Percentiles rank a stretch among this genome's conserved stretches.
Conservation (phyloP, 2,329 filamentous ascomycete genomes). For the Colletotrichum ledebouriae region DNA sequence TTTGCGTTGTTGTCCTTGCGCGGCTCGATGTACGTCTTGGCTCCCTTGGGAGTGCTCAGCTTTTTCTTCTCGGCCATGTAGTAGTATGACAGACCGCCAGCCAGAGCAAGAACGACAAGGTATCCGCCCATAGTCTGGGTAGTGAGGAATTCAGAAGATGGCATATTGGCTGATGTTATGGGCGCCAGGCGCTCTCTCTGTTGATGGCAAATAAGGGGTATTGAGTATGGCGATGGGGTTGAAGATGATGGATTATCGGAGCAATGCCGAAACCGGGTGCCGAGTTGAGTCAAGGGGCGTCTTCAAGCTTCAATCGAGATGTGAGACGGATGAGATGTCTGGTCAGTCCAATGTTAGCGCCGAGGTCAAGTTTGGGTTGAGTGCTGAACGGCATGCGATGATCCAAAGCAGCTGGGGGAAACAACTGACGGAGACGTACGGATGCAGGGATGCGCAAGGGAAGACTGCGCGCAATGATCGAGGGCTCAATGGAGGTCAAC, state of each 20-base stretch:
- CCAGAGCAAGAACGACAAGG: slow-evolving; percentile 39
- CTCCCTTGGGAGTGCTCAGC: slow-evolving; percentile 47
- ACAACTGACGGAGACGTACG: slow-evolving; percentile 34
- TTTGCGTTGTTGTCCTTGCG: slow-evolving; percentile 60
- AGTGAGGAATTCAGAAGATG: slow-evolving; percentile 41
- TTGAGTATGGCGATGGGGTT: slow-evolving; percentile 13
- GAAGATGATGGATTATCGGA: slow-evolving; percentile 27
- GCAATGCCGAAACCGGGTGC: slow-evolving; percentile 22
- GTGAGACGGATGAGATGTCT: slow-evolving; percentile 19
- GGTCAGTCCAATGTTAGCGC: slow-evolving; percentile 13
- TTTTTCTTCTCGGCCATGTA: slow-evolving; percentile 48
- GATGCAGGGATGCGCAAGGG: slow-evolving; percentile 24
- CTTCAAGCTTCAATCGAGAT: slow-evolving; percentile 12
- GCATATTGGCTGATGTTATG: slow-evolving; percentile 42
- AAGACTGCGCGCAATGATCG: slow-evolving; percentile 22
- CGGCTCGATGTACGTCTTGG: slow-evolving; percentile 49
- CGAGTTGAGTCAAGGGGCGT: slow-evolving; percentile 10
- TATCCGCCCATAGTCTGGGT: slow-evolving; percentile 42
- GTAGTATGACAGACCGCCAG: slow-evolving; percentile 40
- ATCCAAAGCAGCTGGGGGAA: slow-evolving; percentile 15
- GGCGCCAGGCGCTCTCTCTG: slow-evolving; percentile 15
- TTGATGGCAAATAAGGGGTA: slow-evolving; percentile 29
- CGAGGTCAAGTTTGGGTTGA: slow-evolving; percentile 1
- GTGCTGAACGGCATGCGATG: slow-evolving; percentile 21
- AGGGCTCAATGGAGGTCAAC: slow-evolving; percentile 42